Percentiles rank a stretch among this genome's conserved stretches.
phyloP scores from a whole-genome alignment of 2,329 filamentous ascomycete species.

The Didymella keratinophila region DNA sequence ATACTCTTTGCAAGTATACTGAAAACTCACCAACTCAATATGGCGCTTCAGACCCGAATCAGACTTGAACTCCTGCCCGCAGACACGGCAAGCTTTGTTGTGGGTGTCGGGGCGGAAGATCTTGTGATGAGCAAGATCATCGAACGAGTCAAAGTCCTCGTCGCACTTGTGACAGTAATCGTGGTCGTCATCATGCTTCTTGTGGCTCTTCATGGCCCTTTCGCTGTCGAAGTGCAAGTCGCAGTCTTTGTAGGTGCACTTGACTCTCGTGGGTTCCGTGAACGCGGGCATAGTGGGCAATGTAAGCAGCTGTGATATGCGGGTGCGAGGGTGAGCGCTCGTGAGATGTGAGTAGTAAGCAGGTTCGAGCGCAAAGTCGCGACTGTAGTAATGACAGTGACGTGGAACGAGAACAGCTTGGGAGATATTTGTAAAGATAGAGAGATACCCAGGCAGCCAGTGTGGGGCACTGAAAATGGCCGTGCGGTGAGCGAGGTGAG shows the following conservation, averaged over 20 bases:
- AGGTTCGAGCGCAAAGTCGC: not conserved
- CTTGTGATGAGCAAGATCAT: conserved; percentile 59
- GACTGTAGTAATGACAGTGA: not conserved
- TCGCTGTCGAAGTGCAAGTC: conserved; percentile 54
- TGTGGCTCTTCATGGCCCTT: conserved; percentile 61
- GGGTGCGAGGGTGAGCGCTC: too few relatives aligned
- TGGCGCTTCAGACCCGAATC: conserved; percentile 61
- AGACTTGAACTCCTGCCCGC: conserved; percentile 64
- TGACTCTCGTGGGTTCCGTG: conserved; percentile 26
- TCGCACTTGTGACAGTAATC: conserved; percentile 58
- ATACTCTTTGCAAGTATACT: not conserved
- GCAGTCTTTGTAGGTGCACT: conserved; percentile 59
- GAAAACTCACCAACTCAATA: conserved; percentile 56
- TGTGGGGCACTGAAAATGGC: not conserved
- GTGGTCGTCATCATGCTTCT: conserved; percentile 54
- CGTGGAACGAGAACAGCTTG: too few relatives aligned
- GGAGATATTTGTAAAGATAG: not conserved
- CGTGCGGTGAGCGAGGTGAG: conserved; percentile 3
- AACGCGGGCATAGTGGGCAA: conserved; percentile 31
- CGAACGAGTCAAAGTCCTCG: conserved; percentile 55
- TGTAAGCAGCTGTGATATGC: not conserved
- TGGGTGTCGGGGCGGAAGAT: conserved; percentile 45
- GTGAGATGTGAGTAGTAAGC: not conserved
- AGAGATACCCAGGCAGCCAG: not conserved
- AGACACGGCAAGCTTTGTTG: conserved; percentile 65